Percentiles rank a stretch among this genome's conserved stretches.
These are phyloP conservation scores for Graphiopsis chlorocephala DNA, from an alignment of 2,329 filamentous ascomycete genomes.

Conservation along the genomic window DNA sequence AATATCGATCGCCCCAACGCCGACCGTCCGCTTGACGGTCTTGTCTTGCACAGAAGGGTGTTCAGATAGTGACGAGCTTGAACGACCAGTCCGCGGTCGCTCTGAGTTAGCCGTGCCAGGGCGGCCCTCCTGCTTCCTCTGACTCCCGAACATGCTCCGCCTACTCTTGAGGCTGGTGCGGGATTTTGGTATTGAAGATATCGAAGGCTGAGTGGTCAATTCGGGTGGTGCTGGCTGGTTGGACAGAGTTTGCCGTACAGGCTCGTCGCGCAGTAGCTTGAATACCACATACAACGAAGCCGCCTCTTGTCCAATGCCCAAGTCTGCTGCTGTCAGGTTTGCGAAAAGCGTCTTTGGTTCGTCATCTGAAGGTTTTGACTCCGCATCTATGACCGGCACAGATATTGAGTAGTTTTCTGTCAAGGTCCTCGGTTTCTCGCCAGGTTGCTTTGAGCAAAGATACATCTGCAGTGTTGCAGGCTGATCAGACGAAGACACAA, in stretches of 20 bases:
- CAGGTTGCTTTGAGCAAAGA: constrained; percentile 68
- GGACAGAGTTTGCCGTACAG: constrained; percentile 25
- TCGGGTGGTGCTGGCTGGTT: neutral
- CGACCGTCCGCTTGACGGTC: constrained; percentile 65
- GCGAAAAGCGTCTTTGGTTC: constrained; percentile 83
- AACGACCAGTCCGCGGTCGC: constrained; percentile 28
- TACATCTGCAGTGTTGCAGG: constrained; percentile 74
- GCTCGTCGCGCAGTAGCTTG: constrained; percentile 66
- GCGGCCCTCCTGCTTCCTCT: constrained; percentile 42
- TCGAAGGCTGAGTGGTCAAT: constrained; percentile 4
- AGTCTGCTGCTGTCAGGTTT: constrained; percentile 75
- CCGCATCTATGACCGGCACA: constrained; percentile 69
- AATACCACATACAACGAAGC: constrained; percentile 79
- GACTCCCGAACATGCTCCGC: constrained; percentile 64
- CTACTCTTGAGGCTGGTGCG: constrained; percentile 37
- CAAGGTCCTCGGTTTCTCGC: constrained; percentile 62
- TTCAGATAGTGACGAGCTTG: constrained; percentile 18
- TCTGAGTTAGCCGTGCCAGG: constrained; percentile 16
- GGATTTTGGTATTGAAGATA: constrained; percentile 18
- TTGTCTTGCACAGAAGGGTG: constrained; percentile 39
- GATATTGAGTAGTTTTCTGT: constrained; percentile 83
- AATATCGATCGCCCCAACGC: constrained; percentile 73
- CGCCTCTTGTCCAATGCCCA: constrained; percentile 61
- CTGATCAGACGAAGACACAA: constrained; percentile 71
- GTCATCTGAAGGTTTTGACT: constrained; percentile 62